These are phyloP conservation scores for Backusella mclennaniae DNA, from an alignment of 192 early-diverging fungal species.

Conservation along the genomic window DNA sequence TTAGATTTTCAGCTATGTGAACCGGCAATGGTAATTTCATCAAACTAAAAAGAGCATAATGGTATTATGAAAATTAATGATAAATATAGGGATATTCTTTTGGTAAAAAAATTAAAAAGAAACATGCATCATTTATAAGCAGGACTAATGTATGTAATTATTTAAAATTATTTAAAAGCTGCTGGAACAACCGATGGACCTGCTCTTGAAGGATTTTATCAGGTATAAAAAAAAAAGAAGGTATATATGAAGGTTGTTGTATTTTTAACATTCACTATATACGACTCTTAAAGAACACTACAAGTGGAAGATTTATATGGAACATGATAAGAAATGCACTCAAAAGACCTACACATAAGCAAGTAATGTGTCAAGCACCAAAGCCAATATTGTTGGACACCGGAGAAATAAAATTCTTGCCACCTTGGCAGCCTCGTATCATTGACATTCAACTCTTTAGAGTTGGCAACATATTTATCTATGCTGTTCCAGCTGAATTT, in stretches of 20 bases:
- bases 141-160: not conserved
- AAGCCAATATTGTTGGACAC: slow-evolving; percentile 57
- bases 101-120: not conserved
- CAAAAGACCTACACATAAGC: slow-evolving; percentile 27
- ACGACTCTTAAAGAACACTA: slow-evolving; percentile 9
- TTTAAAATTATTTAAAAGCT: slow-evolving; percentile 24
- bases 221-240: not conserved
- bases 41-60: not conserved
- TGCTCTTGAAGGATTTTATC: slow-evolving; percentile 26
- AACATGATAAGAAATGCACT: slow-evolving; percentile 1
- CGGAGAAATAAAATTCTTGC: slow-evolving; percentile 49
- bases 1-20: not conserved
- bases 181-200: slow-evolving; percentile 59
- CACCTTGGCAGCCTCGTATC: slow-evolving; percentile 51
- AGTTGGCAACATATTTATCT: slow-evolving; percentile 41
- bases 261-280: not conserved
- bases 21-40: slow-evolving; percentile 30
- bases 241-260: not conserved
- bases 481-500: slow-evolving; percentile 57
- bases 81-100: slow-evolving; percentile 41
- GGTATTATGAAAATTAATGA: slow-evolving; percentile 23
- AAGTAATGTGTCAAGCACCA: slow-evolving; percentile 48
- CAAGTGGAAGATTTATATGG: slow-evolving; percentile 20
- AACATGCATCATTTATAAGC: not conserved
- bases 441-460: slow-evolving; percentile 49